These are phyloP conservation scores for Colletotrichum tofieldiae DNA, from an alignment of 2,329 filamentous ascomycete genomes.

Conservation along the genomic window DNA sequence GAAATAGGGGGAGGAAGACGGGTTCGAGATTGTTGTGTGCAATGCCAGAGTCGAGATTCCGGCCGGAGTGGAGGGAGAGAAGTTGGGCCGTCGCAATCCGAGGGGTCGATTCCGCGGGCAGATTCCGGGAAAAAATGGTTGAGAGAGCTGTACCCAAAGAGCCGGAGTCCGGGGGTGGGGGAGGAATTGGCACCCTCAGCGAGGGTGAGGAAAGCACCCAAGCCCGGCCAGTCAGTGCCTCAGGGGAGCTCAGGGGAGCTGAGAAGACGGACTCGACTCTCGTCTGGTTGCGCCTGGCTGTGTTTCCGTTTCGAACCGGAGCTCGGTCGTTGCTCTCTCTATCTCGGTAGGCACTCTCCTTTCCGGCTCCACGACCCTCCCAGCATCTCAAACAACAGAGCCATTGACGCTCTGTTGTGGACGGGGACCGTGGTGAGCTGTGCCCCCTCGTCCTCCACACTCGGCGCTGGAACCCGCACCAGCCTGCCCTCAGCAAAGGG, in stretches of 20 bases:
- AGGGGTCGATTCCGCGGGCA: slow-evolving; percentile 34
- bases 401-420: slow-evolving; percentile 1
- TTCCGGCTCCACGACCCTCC: slow-evolving; percentile 1
- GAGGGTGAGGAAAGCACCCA: neutral
- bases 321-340: slow-evolving; percentile 24
- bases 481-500: neutral
- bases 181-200: slow-evolving; percentile 1
- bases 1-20: neutral
- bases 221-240: neutral
- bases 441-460: neutral
- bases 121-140: slow-evolving; percentile 26
- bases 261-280: neutral
- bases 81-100: slow-evolving; percentile 44
- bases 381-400: slow-evolving; percentile 7
- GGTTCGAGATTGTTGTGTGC: slow-evolving; percentile 17
- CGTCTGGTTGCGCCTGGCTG: slow-evolving; percentile 13
- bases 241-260: neutral
- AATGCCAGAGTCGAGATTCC: slow-evolving; percentile 16
- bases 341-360: neutral
- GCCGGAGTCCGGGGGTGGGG: slow-evolving; percentile 43
- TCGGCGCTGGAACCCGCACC: slow-evolving; percentile 6
- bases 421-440: slow-evolving; percentile 21
- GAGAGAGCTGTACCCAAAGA: slow-evolving; percentile 11
- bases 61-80: slow-evolving; percentile 34
- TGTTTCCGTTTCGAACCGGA: slow-evolving; percentile 28